Conservation (phyloP, 805 yeast genomes). For the Torulaspora delbrueckii region DNA sequence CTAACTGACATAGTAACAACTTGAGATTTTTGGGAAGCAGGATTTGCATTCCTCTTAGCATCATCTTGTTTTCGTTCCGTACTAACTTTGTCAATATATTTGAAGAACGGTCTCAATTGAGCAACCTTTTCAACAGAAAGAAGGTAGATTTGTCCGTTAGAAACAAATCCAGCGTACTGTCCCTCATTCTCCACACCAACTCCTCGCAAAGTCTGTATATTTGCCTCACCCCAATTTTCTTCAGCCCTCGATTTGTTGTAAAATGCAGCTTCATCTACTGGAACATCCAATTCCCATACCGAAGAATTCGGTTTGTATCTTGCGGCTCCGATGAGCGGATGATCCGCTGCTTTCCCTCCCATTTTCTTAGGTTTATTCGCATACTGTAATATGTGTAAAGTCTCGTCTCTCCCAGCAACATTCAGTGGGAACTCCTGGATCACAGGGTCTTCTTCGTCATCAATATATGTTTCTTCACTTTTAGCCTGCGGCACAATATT, state of each 20-base stretch:
- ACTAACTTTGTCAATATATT: conserved; percentile 61
- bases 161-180: conserved; percentile 43
- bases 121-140: conserved; percentile 61
- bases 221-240: conserved; percentile 55
- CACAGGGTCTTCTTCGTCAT: conserved; percentile 54
- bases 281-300: conserved; percentile 69
- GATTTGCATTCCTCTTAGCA: conserved; percentile 39
- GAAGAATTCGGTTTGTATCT: conserved; percentile 59
- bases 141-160: conserved; percentile 52
- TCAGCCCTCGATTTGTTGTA: conserved; percentile 61
- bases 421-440: conserved; percentile 57
- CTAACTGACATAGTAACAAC: conserved; percentile 77
- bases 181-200: conserved; percentile 55
- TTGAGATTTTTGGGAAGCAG: conserved; percentile 43
- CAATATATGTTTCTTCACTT: conserved; percentile 13
- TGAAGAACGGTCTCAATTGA: conserved; percentile 78
- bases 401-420: conserved; percentile 34
- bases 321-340: conserved; percentile 40
- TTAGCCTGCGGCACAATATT: not conserved
- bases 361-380: conserved; percentile 38
- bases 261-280: conserved; percentile 62
- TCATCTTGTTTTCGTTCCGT: conserved; percentile 43
- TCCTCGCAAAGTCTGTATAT: conserved; percentile 64
- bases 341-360: conserved; percentile 28
- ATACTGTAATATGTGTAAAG: conserved; percentile 51